Evolutionary conservation across 2,329 filamentous ascomycete genomes (phyloP).

Genomic region (Rhexocercosporidium sp.): DNA sequence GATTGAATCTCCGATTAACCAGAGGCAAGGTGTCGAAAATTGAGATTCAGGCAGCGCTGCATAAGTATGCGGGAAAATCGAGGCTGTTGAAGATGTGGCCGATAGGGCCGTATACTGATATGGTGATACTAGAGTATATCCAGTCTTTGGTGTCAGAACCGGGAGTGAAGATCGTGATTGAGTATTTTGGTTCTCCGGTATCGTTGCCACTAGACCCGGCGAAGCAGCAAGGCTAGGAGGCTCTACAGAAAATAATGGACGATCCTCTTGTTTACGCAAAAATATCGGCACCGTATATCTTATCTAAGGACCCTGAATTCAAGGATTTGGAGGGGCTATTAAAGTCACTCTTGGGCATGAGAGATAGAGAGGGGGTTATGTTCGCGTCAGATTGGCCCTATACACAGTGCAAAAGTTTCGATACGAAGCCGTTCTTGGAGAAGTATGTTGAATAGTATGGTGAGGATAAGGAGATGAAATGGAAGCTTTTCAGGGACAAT

Average conservation of each 20-base stretch:
- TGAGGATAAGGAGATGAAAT: no score
- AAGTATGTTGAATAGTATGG: no score
- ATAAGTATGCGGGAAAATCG: constrained; percentile 55
- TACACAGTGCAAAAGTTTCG: constrained; percentile 62
- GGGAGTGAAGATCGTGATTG: constrained; percentile 19
- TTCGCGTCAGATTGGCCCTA: constrained; percentile 72
- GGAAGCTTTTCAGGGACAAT: no score
- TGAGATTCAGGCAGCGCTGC: constrained; percentile 34
- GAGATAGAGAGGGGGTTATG: constrained; percentile 50
- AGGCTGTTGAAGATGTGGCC: constrained; percentile 39
- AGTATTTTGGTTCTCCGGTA: constrained; percentile 18
- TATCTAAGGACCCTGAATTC: constrained; percentile 42
- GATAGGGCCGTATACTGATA: constrained; percentile 18
- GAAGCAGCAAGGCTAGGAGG: constrained; percentile 17
- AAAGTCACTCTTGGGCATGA: constrained; percentile 51
- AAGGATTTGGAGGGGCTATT: constrained; percentile 54
- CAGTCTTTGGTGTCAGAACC: constrained; percentile 18
- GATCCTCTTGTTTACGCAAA: constrained; percentile 43
- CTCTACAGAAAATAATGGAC: constrained; percentile 20
- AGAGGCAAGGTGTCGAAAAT: constrained; percentile 40
- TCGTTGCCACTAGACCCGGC: constrained; percentile 11
- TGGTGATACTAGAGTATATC: constrained; percentile 19
- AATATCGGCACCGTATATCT: no score
- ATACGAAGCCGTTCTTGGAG: constrained; percentile 42
- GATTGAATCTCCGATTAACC: constrained; percentile 64